Evolutionary conservation across 2,329 filamentous ascomycete species (phyloP), one percentile per base, ranked within the genome.

Genomic region (Talaromyces atroroseus): DNA sequence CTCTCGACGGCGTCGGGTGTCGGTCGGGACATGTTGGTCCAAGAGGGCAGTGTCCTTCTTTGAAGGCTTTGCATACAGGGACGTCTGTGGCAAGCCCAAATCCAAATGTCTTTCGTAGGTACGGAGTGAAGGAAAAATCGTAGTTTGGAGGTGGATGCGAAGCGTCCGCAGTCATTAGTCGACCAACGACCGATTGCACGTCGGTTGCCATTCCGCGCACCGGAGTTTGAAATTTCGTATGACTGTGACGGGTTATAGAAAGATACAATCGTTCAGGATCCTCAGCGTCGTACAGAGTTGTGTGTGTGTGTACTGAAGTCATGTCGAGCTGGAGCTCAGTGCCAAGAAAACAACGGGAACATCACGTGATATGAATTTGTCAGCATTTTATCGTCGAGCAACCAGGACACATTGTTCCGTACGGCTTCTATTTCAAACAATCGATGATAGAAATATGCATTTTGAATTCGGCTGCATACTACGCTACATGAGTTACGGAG

Each of bases 121-220:
- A 96, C 48, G 90, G 87, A 32, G 84, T 86, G 80, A 96, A 96
- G 71, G 83, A 83, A 79, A 96, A 96, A 76, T 89, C 88, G 60
- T 71, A 74, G 57, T 65, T 65, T 18, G 68, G 73, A 21, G 52
- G 52, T 54, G 71, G 63, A 60, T 71, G 72, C 10, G 64, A 65
- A 45, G 64, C 63, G 52, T 70, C 69, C 29, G 70, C 65, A 16
- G 71, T 69, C 14, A 76, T 57, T 24, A 75, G 62, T 38, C 65
- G 65, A 21, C 68, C 62, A 18, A 71, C 72, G 29, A 65, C 62
- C 21, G 64, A 59, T 24, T 67, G 63, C 21, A 71, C 62, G 55
- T 73, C 71, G 48, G 67, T 62, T 46, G 71, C 61, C 71, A 74
- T 75, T 26, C 8, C 26, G 2, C 8, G 7, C 26, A 10, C 26